Percentiles rank a stretch among this genome's conserved stretches.
Evolutionary conservation across 805 yeast species (phyloP).

Genomic region (Zygoascus bituminiphila): DNA sequence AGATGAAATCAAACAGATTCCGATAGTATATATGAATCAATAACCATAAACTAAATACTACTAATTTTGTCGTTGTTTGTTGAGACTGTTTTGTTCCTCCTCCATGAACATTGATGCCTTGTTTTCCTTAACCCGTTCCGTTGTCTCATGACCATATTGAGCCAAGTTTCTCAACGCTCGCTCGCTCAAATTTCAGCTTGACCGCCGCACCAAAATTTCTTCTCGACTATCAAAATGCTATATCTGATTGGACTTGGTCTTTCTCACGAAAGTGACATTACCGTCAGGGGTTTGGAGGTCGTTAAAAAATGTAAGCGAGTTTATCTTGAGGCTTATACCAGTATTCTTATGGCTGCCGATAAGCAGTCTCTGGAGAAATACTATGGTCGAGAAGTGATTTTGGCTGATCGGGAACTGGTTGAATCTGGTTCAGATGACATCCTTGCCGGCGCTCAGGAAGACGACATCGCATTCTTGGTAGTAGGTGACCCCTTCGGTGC

Average conservation of each 20-base stretch:
- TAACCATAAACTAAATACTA: too few relatives aligned
- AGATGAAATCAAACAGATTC: too few relatives aligned
- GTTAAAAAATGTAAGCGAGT: conserved; percentile 80
- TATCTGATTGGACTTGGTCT: conserved; percentile 89
- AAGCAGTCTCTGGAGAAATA: conserved; percentile 64
- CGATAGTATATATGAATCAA: too few relatives aligned
- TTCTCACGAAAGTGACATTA: conserved; percentile 81
- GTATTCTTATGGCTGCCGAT: conserved; percentile 89
- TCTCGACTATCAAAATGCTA: conserved; percentile 48
- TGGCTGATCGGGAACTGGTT: conserved; percentile 93
- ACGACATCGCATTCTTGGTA: conserved; percentile 87
- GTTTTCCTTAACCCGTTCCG: too few relatives aligned
- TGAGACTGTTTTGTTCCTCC: too few relatives aligned
- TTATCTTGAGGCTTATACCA: conserved; percentile 92
- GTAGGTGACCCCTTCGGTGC: conserved; percentile 99
- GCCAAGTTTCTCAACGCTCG: neutral
- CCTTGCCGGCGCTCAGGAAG: conserved; percentile 62
- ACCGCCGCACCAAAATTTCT: neutral
- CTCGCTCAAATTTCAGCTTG: neutral
- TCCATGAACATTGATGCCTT: too few relatives aligned
- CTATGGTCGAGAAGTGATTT: conserved; percentile 74
- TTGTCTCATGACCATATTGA: too few relatives aligned
- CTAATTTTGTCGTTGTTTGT: too few relatives aligned
- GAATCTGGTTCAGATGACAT: conserved; percentile 84
- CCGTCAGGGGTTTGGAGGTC: conserved; percentile 86